These are phyloP conservation scores for Coniosporium apollinis DNA, from an alignment of 495 filamentous ascomycete species.

Conservation along the genomic window DNA sequence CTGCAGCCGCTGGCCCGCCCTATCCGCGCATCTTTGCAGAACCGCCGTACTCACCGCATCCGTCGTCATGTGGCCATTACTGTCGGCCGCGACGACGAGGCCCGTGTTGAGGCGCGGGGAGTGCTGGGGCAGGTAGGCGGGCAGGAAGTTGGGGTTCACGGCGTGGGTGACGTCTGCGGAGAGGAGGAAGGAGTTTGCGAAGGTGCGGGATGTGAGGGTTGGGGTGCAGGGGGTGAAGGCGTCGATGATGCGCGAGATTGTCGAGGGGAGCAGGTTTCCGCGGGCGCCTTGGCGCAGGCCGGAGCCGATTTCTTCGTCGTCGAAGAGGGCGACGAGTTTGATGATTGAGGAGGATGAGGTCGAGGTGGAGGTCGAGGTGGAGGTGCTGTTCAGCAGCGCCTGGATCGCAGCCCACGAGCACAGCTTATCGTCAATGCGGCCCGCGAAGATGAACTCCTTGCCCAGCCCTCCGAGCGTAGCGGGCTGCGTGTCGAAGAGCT, in stretches of 20 bases:
- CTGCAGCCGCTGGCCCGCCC: conserved; percentile 53
- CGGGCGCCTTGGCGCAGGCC: conserved; percentile 76
- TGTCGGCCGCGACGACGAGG: conserved; percentile 66
- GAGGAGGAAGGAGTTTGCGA: conserved; percentile 83
- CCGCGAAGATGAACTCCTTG: conserved; percentile 88
- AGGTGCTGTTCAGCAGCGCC: conserved; percentile 54
- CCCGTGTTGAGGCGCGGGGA: conserved; percentile 81
- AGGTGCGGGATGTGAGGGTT: conserved; percentile 39
- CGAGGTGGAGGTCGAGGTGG: conserved; percentile 22
- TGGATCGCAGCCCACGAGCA: conserved; percentile 87
- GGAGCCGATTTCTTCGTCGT: conserved; percentile 92
- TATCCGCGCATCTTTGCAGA: conserved; percentile 55
- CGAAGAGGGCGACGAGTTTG: conserved; percentile 79
- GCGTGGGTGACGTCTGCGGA: conserved; percentile 90
- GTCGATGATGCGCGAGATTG: conserved; percentile 67
- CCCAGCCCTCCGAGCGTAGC: conserved; percentile 72
- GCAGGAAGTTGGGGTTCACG: conserved; percentile 82
- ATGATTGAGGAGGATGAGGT: conserved; percentile 30
- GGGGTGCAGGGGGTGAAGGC: conserved; percentile 32
- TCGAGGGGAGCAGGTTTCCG: conserved; percentile 67
- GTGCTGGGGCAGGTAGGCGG: conserved; percentile 68
- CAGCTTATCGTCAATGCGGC: conserved; percentile 91
- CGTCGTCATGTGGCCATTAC: conserved; percentile 85
- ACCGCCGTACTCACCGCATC: conserved; percentile 67
- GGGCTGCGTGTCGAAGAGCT: conserved; percentile 83